These are phyloP conservation scores for Eucalyptus tenuipes DNA, from an alignment of 345 rosid genomes.

Conservation along the genomic window DNA sequence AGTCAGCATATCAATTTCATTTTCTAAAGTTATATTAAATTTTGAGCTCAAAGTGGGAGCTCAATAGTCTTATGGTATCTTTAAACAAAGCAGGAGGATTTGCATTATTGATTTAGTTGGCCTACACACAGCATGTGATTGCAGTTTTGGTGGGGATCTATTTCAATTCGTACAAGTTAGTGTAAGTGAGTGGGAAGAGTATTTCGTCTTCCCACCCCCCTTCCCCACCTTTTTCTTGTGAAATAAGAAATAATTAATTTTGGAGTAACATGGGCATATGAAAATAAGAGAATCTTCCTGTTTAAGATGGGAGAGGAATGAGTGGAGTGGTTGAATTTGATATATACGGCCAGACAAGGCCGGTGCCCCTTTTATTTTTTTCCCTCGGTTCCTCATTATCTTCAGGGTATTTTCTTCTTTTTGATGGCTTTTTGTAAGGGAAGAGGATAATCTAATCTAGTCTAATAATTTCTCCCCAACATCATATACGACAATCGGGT, in stretches of 20 bases:
- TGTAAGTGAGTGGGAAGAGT: neutral
- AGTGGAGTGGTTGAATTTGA: conserved; percentile 24
- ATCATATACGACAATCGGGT: neutral
- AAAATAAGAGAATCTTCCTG: neutral
- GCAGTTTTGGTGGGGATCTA: neutral
- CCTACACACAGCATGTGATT: neutral
- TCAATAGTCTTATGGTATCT: neutral
- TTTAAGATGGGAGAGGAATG: neutral
- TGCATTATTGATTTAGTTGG: neutral
- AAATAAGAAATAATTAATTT: neutral
- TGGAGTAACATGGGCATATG: neutral
- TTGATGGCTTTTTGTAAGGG: neutral
- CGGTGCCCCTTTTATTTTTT: neutral
- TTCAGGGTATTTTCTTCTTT: neutral
- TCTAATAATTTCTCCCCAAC: neutral
- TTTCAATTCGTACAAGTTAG: neutral
- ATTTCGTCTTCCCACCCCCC: neutral
- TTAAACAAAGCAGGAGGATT: neutral
- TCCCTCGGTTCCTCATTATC: neutral
- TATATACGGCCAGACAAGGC: neutral
- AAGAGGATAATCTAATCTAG: neutral
- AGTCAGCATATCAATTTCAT: neutral
- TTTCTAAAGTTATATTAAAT: neutral
- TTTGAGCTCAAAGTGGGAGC: neutral
- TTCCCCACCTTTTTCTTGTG: neutral